These are phyloP conservation scores for Cryptococcus sp. DNA, from an alignment of 1,284 basidiomycete genomes.

Conservation along the genomic window DNA sequence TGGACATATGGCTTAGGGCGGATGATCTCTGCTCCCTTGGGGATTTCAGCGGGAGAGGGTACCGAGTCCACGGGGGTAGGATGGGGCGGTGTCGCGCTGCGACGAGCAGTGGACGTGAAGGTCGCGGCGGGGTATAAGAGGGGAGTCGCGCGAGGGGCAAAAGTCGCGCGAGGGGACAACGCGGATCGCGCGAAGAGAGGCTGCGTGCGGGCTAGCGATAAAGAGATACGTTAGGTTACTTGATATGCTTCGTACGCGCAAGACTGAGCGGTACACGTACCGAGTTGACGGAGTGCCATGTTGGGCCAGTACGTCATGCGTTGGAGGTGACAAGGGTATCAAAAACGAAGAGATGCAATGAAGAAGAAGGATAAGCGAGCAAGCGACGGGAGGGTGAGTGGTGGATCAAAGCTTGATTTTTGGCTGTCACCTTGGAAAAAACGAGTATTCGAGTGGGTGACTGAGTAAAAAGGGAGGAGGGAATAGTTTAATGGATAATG, in stretches of 20 bases:
- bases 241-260: background rate
- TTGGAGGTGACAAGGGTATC: background rate
- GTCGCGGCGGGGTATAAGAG: conserved; percentile 7
- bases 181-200: conserved; percentile 29
- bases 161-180: conserved; percentile 22
- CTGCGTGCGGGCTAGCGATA: conserved; percentile 29
- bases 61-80: conserved; percentile 4
- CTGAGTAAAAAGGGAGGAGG: no score
- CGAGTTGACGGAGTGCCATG: conserved; percentile 46
- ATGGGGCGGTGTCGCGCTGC: conserved; percentile 10
- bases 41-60: conserved; percentile 14
- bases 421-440: no score
- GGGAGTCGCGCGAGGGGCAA: conserved; percentile 5
- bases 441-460: no score
- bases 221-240: background rate
- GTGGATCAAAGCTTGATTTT: no score
- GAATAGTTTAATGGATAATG: no score
- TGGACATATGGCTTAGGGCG: conserved; percentile 35
- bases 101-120: conserved; percentile 19
- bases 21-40: conserved; percentile 29
- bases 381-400: no score
- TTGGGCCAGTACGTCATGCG: conserved; percentile 7
- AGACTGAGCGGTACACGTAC: conserved; percentile 22
- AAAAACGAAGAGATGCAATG: background rate
- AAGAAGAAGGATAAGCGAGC: no score